Percentiles rank a stretch among this genome's conserved stretches.
Evolutionary conservation across 192 early-diverging fungal genomes (phyloP).

Genomic region (Dissophora ornata): DNA sequence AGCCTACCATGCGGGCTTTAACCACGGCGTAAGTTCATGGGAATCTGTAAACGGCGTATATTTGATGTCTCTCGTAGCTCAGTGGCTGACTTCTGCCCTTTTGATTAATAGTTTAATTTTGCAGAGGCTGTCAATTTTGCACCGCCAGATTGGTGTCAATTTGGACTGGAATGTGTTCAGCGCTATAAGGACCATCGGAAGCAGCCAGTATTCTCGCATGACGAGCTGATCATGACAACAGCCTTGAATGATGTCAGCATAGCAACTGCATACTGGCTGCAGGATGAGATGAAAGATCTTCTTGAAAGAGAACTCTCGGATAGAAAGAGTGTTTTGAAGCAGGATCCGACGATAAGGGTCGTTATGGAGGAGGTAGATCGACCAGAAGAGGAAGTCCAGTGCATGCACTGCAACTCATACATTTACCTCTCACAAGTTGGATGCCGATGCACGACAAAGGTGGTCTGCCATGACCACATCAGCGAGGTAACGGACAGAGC

Average conservation of each 20-base stretch:
- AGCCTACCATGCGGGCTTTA: constrained; percentile 96
- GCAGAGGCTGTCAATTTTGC: constrained; percentile 98
- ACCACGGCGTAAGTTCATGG: constrained; percentile 82
- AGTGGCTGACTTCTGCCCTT: no score
- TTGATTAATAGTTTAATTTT: constrained; percentile 89
- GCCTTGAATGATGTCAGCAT: constrained; percentile 54
- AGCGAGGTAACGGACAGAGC: constrained; percentile 34
- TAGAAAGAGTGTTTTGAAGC: constrained; percentile 5
- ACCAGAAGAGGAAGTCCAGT: constrained; percentile 75
- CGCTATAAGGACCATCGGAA: constrained; percentile 84
- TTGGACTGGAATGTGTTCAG: constrained; percentile 79
- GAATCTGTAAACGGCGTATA: not conserved
- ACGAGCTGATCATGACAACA: constrained; percentile 82
- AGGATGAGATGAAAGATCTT: constrained; percentile 35
- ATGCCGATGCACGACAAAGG: constrained; percentile 69
- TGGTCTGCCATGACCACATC: constrained; percentile 75
- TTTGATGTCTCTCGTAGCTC: no score
- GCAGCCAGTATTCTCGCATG: constrained; percentile 94
- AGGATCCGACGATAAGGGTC: constrained; percentile 23
- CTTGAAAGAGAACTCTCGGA: constrained; percentile 26
- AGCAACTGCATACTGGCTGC: constrained; percentile 42
- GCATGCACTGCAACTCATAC: constrained; percentile 75
- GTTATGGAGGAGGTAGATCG: constrained; percentile 55
- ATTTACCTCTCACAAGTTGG: constrained; percentile 76
- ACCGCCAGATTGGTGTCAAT: constrained; percentile 88